Evolutionary conservation across 257 asterid genomes (phyloP), one percentile per base, ranked within the genome.

Genomic region (Nicotiana tabacum): DNA sequence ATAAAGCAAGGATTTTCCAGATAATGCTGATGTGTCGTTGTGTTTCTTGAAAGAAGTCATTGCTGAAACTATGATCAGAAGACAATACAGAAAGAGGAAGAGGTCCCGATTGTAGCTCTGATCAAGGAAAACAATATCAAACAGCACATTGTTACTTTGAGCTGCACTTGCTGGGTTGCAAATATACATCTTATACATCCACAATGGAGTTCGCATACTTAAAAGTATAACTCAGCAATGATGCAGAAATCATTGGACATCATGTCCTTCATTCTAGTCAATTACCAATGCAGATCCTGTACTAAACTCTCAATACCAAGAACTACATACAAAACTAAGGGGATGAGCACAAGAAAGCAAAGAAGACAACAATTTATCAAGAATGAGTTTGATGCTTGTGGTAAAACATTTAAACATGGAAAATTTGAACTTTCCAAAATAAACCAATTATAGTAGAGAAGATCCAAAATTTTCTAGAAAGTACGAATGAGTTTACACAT

Each of bases 61-160:
- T 39, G 97, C 93, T 58, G 99, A 91, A 82, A 88, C 92, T 83
- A 93, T 90, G 90, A 95, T 78, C 78, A 95, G 99, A 88, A 93
- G 98, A 89, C 88, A 39, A 88, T 88, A 93, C 82, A 93, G 90
- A 79, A 95, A 95, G 82, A 95, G 61, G 87, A 95, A 95, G 67
- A 93, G 93, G 88, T 96, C 99, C 27, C 99, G 97, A 77, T 87
- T 96, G 94, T 96, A 96, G 91, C 85, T 96, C 99, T 96, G 97
- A 86, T 80, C 87, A 87, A 82, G 66, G 77, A 68, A 87, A 87
- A 81, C 74, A 83, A 77, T 6, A 46, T 76, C 30, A 86, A 79
- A 83, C 78, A 27, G 46, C 82, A 66, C 69, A 76, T 77, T 83
- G 79, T 77, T 82, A 83, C 82, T 80, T 65, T 77, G 65, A 60